Evolutionary conservation across 768 basidiomycete species (phyloP).

Genomic region (Psilocybe cyanescens): DNA sequence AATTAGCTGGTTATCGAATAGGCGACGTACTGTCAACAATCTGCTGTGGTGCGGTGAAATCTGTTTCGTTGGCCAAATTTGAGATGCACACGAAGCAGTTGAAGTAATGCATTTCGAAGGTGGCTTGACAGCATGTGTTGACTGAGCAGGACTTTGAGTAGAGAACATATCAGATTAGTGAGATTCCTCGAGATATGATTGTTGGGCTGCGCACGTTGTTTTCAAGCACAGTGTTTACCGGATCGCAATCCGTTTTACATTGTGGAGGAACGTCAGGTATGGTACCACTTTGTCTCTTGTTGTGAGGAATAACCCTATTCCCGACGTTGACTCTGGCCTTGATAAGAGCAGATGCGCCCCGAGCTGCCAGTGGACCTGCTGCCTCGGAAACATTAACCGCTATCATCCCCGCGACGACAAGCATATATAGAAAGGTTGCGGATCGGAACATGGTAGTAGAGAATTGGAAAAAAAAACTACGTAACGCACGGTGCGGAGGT

Average conservation of each 20-base stretch:
- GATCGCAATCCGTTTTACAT: slow-evolving; percentile 35
- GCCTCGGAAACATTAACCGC: background rate
- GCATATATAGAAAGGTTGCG: background rate
- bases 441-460: background rate
- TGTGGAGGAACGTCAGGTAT: slow-evolving; percentile 29
- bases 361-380: background rate
- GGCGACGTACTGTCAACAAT: slow-evolving; percentile 36
- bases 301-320: background rate
- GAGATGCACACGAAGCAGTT: slow-evolving; percentile 46
- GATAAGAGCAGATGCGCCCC: background rate
- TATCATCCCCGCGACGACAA: background rate
- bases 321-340: background rate
- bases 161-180: background rate
- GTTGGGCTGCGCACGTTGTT: background rate
- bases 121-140: slow-evolving; percentile 39
- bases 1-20: background rate
- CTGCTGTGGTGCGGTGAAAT: slow-evolving; percentile 33
- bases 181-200: background rate
- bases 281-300: slow-evolving; percentile 24
- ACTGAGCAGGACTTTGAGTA: slow-evolving; percentile 29
- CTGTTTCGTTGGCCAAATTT: slow-evolving; percentile 27
- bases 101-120: slow-evolving; percentile 43
- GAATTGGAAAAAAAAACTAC: background rate
- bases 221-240: slow-evolving; percentile 23
- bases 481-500: background rate